Conservation (phyloP, 2,329 filamentous ascomycete genomes). For the Diplodia intermedia region DNA sequence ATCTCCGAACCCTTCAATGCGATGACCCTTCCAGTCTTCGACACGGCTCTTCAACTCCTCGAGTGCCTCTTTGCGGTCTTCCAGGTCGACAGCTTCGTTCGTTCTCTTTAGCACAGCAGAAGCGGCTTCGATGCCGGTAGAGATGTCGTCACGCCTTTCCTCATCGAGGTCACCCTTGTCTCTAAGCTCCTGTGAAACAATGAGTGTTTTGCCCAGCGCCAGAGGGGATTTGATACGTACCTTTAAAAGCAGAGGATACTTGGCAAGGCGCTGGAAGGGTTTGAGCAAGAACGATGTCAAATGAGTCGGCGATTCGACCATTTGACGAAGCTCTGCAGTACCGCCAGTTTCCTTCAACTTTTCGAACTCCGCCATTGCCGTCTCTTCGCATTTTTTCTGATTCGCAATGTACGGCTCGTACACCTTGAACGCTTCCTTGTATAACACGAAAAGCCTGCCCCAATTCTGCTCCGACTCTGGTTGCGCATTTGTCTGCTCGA, state of each 20-base stretch:
- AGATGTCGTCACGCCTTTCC: conserved; percentile 73
- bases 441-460: conserved; percentile 87
- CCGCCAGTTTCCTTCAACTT: conserved; percentile 80
- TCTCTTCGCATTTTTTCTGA: conserved; percentile 84
- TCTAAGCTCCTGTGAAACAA: conserved; percentile 70
- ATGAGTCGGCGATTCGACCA: conserved; percentile 85
- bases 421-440: conserved; percentile 86
- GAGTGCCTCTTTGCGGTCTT: conserved; percentile 82
- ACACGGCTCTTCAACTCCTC: conserved; percentile 82
- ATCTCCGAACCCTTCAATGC: conserved; percentile 88
- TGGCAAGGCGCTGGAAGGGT: conserved; percentile 92
- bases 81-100: conserved; percentile 88
- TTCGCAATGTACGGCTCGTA: conserved; percentile 99
- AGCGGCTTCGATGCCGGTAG: conserved; percentile 78
- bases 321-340: conserved; percentile 66
- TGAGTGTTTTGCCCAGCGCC: conserved; percentile 3
- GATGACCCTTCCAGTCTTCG: conserved; percentile 96
- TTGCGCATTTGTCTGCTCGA: conserved; percentile 93
- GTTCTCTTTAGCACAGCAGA: conserved; percentile 82
- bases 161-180: conserved; percentile 82
- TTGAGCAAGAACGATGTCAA: conserved; percentile 93
- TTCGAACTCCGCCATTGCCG: conserved; percentile 85
- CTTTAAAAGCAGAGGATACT: conserved; percentile 89
- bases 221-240: conserved; percentile 54
- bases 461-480: conserved; percentile 81